Evolutionary conservation across 2,329 filamentous ascomycete genomes (phyloP), one percentile per base, ranked within the genome.

Genomic region (Hyphodiscus sp.): DNA sequence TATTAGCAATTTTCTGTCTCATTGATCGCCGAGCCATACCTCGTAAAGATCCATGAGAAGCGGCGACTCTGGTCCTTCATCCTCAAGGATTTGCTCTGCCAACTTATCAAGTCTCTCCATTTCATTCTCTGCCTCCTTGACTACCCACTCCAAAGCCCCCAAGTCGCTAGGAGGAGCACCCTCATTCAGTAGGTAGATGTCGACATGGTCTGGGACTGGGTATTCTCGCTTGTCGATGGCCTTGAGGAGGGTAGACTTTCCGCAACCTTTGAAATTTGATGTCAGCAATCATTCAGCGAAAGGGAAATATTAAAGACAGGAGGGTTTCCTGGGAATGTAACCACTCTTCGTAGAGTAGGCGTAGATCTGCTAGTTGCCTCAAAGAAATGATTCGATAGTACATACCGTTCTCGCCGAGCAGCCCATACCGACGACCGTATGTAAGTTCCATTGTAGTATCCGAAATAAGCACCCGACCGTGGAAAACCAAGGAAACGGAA

Each of bases 131-230:
- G 94, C 94, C 78, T 99, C 91, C 60, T 76, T 89, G 63, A 99
- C 89, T 61, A 99, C 94, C 91, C 95, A 99, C 69, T 97, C 92
- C 54, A 99, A 80, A 62, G 94, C 94, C 68, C 95, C 94, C 50
- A 91, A 75, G 0, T 97, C 90, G 54, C 81, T 89, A 50, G 89
- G 87, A 58, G 91, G 91, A 46, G 94, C 94, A 75, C 94, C 94
- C 75, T 97, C 89, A 75, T 99, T 99, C 63, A 99, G 80, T 45
- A 99, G 85, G 76, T 99, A 99, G 73, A 99, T 95, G 74, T 99
- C 95, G 72, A 99, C 81, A 73, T 96, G 91, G 26, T 96, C 88
- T 57, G 94, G 95, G 69, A 99, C 89, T 59, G 94, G 95, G 71
- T 85, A 99, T 74, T 99, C 95, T 75, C 94, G 88, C 68, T 85